Percentiles rank a stretch among this genome's conserved stretches.
These are phyloP conservation scores for Panicum hallii DNA, from an alignment of 202 grass and related monocot genomes.

Conservation along the genomic window DNA sequence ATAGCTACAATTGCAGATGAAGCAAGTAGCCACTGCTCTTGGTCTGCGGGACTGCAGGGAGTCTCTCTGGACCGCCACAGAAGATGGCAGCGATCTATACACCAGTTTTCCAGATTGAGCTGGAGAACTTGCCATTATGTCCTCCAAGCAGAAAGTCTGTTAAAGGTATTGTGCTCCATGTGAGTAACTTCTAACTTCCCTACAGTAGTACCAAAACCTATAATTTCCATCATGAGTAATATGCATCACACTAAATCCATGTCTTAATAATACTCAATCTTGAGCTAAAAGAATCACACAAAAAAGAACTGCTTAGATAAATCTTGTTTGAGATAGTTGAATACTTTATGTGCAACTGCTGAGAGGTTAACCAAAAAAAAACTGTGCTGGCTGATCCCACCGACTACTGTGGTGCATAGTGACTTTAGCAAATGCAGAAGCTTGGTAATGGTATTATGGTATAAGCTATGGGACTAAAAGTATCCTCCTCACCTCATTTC, in stretches of 20 bases:
- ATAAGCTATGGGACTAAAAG: conserved; percentile 46
- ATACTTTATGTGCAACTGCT: conserved; percentile 1
- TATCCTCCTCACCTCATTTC: conserved; percentile 40
- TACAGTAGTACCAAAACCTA: neutral
- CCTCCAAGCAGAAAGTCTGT: conserved; percentile 53
- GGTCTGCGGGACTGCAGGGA: neutral
- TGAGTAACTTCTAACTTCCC: neutral
- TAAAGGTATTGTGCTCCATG: conserved; percentile 18
- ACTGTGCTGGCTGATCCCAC: neutral
- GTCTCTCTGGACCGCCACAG: neutral
- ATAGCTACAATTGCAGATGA: conserved; percentile 44
- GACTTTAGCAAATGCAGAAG: conserved; percentile 42
- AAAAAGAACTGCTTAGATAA: conserved; percentile 4
- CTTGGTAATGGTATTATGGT: conserved; percentile 45
- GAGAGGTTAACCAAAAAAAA: neutral
- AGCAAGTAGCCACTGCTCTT: conserved; percentile 40
- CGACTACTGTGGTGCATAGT: conserved; percentile 44
- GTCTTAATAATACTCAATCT: conserved; percentile 11
- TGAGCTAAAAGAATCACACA: neutral
- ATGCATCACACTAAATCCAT: neutral
- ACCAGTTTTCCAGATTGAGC: conserved; percentile 41
- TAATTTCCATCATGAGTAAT: neutral
- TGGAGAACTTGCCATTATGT: conserved; percentile 42
- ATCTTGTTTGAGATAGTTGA: conserved; percentile 49
- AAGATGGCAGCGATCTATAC: conserved; percentile 10